phyloP scores from a whole-genome alignment of 1,284 basidiomycete species.

The Sanghuangporus sanghuang region DNA sequence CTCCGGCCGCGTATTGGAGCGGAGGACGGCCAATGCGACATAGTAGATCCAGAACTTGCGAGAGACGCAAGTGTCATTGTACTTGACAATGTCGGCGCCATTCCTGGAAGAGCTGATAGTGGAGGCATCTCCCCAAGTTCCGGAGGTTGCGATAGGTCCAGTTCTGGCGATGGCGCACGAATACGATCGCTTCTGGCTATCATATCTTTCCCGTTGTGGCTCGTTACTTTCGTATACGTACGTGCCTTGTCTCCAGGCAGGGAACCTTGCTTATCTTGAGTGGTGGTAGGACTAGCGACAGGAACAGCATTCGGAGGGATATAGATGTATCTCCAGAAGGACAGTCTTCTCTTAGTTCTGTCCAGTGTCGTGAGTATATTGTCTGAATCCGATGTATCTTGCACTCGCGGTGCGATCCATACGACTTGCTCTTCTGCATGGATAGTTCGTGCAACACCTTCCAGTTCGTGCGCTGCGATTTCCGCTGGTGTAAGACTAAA shows the following conservation, averaged over 20 bases:
- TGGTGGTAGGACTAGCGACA: conserved; percentile 22
- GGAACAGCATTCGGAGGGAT: conserved; percentile 51
- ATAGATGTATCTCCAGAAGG: conserved; percentile 69
- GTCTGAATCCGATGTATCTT: conserved; percentile 36
- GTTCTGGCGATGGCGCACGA: conserved; percentile 15
- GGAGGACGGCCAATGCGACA: conserved; percentile 24
- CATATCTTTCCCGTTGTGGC: conserved; percentile 13
- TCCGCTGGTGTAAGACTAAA: conserved; percentile 28
- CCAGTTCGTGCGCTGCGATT: conserved; percentile 25
- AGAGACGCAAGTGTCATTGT: conserved; percentile 50
- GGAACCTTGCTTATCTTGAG: conserved; percentile 5
- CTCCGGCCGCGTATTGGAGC: conserved; percentile 27
- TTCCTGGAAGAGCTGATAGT: conserved; percentile 20
- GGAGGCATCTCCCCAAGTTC: conserved; percentile 21
- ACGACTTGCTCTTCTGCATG: conserved; percentile 58
- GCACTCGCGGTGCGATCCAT: conserved; percentile 41
- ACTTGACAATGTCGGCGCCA: conserved; percentile 34
- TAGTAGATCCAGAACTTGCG: conserved; percentile 30
- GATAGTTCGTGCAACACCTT: conserved; percentile 39
- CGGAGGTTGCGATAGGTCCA: conserved; percentile 16
- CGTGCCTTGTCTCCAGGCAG: conserved; percentile 1
- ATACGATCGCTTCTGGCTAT: conserved; percentile 14
- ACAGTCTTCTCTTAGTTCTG: conserved; percentile 42
- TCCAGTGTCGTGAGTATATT: conserved; percentile 57
- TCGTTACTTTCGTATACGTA: neutral